phyloP scores from a whole-genome alignment of 2,329 filamentous ascomycete species.

The Aspergillus intermedius region DNA sequence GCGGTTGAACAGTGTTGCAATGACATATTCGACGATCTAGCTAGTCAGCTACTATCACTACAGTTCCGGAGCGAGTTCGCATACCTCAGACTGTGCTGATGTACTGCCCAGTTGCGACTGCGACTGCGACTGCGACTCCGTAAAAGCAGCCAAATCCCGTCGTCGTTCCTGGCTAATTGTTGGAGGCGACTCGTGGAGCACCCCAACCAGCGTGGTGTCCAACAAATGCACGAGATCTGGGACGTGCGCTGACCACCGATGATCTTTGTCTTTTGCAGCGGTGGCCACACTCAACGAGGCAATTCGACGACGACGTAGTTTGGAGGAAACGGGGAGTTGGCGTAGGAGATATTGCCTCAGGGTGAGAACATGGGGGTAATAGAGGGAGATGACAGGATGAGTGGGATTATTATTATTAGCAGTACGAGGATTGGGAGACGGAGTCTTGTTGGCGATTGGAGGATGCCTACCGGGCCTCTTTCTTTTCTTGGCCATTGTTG shows the following conservation, averaged over 20 bases:
- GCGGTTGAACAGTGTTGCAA: constrained; percentile 69
- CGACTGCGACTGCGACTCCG: constrained; percentile 50
- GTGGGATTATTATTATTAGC: constrained; percentile 6
- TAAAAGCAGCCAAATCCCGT: constrained; percentile 55
- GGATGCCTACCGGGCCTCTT: constrained; percentile 32
- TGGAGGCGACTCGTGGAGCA: constrained; percentile 29
- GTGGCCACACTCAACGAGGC: constrained; percentile 21
- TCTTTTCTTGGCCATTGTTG: constrained; percentile 36
- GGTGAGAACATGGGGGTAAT: constrained; percentile 60
- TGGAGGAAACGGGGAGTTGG: constrained; percentile 61
- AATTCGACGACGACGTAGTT: constrained; percentile 42
- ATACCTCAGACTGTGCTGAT: constrained; percentile 60
- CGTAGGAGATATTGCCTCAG: constrained; percentile 65
- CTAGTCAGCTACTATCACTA: background rate
- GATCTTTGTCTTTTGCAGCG: constrained; percentile 9
- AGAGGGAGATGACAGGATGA: constrained; percentile 61
- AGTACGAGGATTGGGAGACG: background rate
- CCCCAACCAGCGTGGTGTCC: constrained; percentile 63
- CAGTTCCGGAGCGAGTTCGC: too few species aligned
- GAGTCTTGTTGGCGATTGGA: background rate
- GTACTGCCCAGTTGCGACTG: constrained; percentile 24
- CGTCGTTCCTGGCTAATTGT: constrained; percentile 36
- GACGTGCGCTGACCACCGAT: constrained; percentile 1
- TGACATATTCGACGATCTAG: constrained; percentile 68
- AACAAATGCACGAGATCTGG: constrained; percentile 51